Base-by-base conservation (phyloP, 2,329 filamentous ascomycete species). In the Beauveria asiatica region DNA sequence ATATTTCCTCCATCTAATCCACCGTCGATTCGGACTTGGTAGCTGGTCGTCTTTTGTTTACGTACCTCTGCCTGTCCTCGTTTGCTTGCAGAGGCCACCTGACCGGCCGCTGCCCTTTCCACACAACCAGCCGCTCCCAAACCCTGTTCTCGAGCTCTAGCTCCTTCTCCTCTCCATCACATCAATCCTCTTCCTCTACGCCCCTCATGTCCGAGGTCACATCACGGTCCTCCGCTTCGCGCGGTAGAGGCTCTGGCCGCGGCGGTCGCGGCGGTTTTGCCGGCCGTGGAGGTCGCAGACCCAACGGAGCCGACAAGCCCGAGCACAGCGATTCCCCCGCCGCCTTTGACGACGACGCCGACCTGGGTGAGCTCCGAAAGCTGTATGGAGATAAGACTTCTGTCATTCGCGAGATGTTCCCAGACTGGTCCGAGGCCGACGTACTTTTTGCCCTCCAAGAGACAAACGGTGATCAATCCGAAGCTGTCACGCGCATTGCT, bases 351-450 rank as follows among this genome's bases (percentile, higher is more conserved):
- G 92, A 97, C 70, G 88, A 96, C 74, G 89, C 90, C 74, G 92
- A 97, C 75, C 83, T 97, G 66, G 90, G 88, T 71, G 86, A 95
- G 76, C 85, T 97, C 72, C 95, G 95, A 83, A 92, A 90, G 80
- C 86, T 90, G 74, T 94, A 96, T 73, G 83, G 88, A 70, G 79
- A 80, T 70, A 90, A 93, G 78, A 83, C 96, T 68, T 80, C 81
- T 64, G 85, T 87, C 69, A 86, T 99, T 73, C 92, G 90, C 78
- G 92, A 96, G 74, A 87, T 97, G 78, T 97, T 96, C 79, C 86
- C 90, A 62, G 88, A 92, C 75, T 97, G 93, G 94, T 93, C 92
- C 68, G 90, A 96, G 70, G 90, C 92, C 74, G 93, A 97, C 74
- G 85, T 97, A 65, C 85, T 97, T 65, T 94, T 94, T 73, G 92